phyloP scores from a whole-genome alignment of 257 asterid genomes.

The Anisodus acutangulus region DNA sequence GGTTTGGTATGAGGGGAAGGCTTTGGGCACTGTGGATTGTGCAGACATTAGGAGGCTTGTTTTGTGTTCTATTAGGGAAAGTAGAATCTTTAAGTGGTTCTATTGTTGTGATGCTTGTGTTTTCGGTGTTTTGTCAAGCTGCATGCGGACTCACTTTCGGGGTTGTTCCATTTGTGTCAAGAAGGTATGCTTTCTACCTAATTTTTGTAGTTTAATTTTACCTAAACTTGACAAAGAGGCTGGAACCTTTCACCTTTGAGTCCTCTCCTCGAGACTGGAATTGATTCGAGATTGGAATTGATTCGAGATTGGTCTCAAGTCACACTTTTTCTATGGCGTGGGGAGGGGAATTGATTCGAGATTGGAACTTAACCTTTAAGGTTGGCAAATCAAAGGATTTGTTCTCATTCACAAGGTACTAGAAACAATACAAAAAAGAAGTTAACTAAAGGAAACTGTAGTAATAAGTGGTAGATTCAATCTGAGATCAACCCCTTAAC shows the following conservation, averaged over 20 bases:
- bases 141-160: slow-evolving; percentile 97
- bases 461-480: background rate
- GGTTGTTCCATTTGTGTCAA: slow-evolving; percentile 76
- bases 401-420: background rate
- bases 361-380: background rate
- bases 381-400: background rate
- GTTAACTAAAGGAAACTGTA: background rate
- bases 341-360: background rate
- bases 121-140: slow-evolving; percentile 82
- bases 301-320: background rate
- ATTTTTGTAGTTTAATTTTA: background rate
- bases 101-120: slow-evolving; percentile 63
- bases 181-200: slow-evolving; percentile 54
- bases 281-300: background rate
- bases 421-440: background rate
- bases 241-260: background rate
- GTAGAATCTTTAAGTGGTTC: slow-evolving; percentile 61
- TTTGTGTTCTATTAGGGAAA: slow-evolving; percentile 68
- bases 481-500: too few relatives aligned
- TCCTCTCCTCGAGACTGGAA: background rate
- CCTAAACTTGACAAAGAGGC: background rate
- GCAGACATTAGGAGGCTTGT: slow-evolving; percentile 71
- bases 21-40: slow-evolving; percentile 74
- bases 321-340: background rate
- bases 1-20: slow-evolving; percentile 83